Percentiles rank a stretch among this genome's conserved stretches.
Evolutionary conservation across 805 yeast genomes (phyloP).

Genomic region (Candida tibetensis): DNA sequence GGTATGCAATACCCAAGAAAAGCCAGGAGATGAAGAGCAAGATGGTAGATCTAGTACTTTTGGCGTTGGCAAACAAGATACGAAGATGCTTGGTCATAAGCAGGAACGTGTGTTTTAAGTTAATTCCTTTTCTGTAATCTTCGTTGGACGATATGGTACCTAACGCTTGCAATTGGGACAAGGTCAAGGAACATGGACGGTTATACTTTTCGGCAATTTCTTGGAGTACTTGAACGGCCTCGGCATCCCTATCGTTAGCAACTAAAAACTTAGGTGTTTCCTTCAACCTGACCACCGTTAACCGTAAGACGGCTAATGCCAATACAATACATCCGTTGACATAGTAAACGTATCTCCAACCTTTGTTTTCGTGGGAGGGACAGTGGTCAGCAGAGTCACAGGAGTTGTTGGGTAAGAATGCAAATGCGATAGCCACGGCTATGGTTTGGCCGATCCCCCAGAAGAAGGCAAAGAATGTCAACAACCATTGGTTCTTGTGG

Average conservation of each 20-base stretch:
- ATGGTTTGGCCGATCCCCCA: slow-evolving; percentile 52
- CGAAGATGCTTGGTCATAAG: slow-evolving; percentile 9
- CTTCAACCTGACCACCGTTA: slow-evolving; percentile 35
- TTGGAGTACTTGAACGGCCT: slow-evolving; percentile 43
- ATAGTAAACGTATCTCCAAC: slow-evolving; percentile 58
- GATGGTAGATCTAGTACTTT: slow-evolving; percentile 7
- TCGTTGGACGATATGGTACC: slow-evolving; percentile 17
- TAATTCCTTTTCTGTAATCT: slow-evolving; percentile 16
- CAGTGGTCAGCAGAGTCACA: slow-evolving; percentile 44
- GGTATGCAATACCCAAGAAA: slow-evolving; percentile 56
- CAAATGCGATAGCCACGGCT: slow-evolving; percentile 53
- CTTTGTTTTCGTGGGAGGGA: slow-evolving; percentile 46
- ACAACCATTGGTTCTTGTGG: slow-evolving; percentile 46
- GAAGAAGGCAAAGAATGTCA: slow-evolving; percentile 44
- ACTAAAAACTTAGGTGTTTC: slow-evolving; percentile 59
- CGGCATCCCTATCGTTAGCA: slow-evolving; percentile 50
- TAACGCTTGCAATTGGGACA: slow-evolving; percentile 20
- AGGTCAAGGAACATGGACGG: slow-evolving; percentile 19
- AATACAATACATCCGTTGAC: slow-evolving; percentile 48
- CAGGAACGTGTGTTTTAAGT: slow-evolving; percentile 5
- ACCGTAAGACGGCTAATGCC: slow-evolving; percentile 30
- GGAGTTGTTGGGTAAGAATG: slow-evolving; percentile 48
- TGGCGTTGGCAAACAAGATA: slow-evolving; percentile 12
- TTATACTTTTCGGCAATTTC: slow-evolving; percentile 37
- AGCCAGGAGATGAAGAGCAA: slow-evolving; percentile 15